Evolutionary conservation across 2,329 filamentous ascomycete genomes (phyloP).

Genomic region (Raffaelea deltoideospora): DNA sequence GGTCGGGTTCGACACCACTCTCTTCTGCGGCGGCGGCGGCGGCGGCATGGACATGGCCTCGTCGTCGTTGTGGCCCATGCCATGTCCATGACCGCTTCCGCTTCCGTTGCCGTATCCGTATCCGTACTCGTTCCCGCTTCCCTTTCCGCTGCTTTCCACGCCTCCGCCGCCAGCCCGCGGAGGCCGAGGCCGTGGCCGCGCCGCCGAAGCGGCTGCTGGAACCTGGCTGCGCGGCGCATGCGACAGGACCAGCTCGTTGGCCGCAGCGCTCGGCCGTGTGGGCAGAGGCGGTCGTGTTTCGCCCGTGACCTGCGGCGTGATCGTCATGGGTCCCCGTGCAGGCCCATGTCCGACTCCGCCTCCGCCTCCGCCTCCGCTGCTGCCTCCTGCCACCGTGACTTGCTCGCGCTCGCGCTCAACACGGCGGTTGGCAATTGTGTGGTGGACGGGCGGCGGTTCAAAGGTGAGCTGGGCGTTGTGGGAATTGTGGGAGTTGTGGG

Average conservation of each 20-base stretch:
- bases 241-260: no score
- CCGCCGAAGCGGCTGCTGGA: slow-evolving; percentile 13
- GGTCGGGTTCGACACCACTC: slow-evolving; percentile 30
- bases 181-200: slow-evolving; percentile 29
- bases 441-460: slow-evolving; percentile 39
- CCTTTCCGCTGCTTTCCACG: slow-evolving; percentile 1
- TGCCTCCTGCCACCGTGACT: slow-evolving; percentile 18
- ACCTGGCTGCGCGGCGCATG: slow-evolving; percentile 11
- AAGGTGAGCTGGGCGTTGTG: slow-evolving; percentile 20
- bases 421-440: slow-evolving; percentile 26
- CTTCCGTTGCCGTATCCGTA: no score
- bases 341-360: slow-evolving; percentile 12
- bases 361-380: background rate
- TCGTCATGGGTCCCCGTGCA: no score
- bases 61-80: no score
- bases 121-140: no score
- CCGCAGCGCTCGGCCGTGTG: no score
- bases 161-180: slow-evolving; percentile 18
- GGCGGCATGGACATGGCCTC: no score
- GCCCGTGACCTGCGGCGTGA: no score
- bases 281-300: slow-evolving; percentile 34
- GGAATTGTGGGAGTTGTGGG: no score
- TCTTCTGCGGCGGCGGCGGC: slow-evolving; percentile 20
- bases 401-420: slow-evolving; percentile 30
- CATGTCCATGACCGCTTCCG: no score